Evolutionary conservation across 495 filamentous ascomycete species (phyloP).

Genomic region (Daldinia loculata): DNA sequence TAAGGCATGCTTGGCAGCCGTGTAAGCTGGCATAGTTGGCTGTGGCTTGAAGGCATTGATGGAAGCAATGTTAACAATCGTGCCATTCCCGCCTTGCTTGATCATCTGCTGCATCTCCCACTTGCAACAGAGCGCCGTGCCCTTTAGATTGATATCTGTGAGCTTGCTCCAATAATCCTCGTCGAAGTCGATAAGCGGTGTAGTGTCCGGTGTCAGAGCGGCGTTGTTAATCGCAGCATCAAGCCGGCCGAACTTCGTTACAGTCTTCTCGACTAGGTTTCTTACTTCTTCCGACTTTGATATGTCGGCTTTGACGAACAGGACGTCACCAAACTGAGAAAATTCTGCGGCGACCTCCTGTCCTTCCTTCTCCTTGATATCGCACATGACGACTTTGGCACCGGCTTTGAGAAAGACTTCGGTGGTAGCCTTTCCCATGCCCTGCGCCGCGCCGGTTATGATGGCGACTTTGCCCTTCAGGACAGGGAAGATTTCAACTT

Average conservation of each 20-base stretch:
- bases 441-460: slow-evolving; percentile 54
- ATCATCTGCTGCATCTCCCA: slow-evolving; percentile 61
- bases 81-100: slow-evolving; percentile 62
- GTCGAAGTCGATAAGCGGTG: slow-evolving; percentile 52
- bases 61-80: background rate
- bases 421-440: slow-evolving; percentile 56
- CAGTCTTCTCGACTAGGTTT: slow-evolving; percentile 53
- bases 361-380: slow-evolving; percentile 50
- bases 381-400: slow-evolving; percentile 51
- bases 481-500: slow-evolving; percentile 27
- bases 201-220: slow-evolving; percentile 69
- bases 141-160: slow-evolving; percentile 57
- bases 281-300: slow-evolving; percentile 41
- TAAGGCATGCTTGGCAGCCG: slow-evolving; percentile 72
- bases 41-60: slow-evolving; percentile 53
- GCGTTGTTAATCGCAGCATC: slow-evolving; percentile 76
- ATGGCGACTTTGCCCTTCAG: slow-evolving; percentile 43
- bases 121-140: slow-evolving; percentile 58
- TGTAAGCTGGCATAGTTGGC: slow-evolving; percentile 73
- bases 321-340: slow-evolving; percentile 18
- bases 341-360: background rate
- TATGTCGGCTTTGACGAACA: slow-evolving; percentile 45
- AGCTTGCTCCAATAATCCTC: slow-evolving; percentile 54
- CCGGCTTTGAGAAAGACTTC: slow-evolving; percentile 49
- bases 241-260: slow-evolving; percentile 61